Conservation (phyloP, 495 filamentous ascomycete genomes). For the Barbatosphaeria neglecta region DNA sequence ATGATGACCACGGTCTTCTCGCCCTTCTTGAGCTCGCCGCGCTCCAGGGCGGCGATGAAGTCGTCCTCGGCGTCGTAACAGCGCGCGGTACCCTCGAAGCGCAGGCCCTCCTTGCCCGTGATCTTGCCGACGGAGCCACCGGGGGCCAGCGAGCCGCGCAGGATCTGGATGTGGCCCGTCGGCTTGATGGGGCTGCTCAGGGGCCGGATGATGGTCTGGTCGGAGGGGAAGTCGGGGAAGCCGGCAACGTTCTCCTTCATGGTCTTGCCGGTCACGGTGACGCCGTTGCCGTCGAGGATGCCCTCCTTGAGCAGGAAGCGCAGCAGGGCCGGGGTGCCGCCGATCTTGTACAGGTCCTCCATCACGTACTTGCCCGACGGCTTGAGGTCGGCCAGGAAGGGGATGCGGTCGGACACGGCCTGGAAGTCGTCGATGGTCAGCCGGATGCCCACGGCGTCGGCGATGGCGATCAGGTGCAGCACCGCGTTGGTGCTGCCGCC, state of each 20-base stretch:
- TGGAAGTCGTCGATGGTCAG: conserved; percentile 98
- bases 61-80: conserved; percentile 79
- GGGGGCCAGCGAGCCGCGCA: conserved; percentile 81
- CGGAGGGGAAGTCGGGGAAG: conserved; percentile 62
- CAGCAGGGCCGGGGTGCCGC: conserved; percentile 80
- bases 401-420: conserved; percentile 76
- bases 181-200: conserved; percentile 84
- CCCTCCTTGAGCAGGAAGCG: conserved; percentile 89
- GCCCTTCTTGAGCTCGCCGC: conserved; percentile 80
- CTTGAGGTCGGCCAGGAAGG: conserved; percentile 93
- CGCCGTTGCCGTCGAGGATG: conserved; percentile 71
- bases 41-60: conserved; percentile 67
- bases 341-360: conserved; percentile 79
- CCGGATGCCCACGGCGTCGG: conserved; percentile 84
- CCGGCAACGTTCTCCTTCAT: conserved; percentile 80
- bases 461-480: conserved; percentile 92
- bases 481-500: conserved; percentile 97
- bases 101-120: conserved; percentile 90
- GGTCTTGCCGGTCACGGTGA: conserved; percentile 93
- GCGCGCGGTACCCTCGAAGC: conserved; percentile 76
- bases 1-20: conserved; percentile 98
- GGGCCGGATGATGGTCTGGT: conserved; percentile 87
- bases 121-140: conserved; percentile 95
- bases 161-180: conserved; percentile 94
- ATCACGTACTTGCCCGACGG: conserved; percentile 96